Base-by-base conservation (phyloP, 2,329 filamentous ascomycete genomes). In the Onygenales sp. region DNA sequence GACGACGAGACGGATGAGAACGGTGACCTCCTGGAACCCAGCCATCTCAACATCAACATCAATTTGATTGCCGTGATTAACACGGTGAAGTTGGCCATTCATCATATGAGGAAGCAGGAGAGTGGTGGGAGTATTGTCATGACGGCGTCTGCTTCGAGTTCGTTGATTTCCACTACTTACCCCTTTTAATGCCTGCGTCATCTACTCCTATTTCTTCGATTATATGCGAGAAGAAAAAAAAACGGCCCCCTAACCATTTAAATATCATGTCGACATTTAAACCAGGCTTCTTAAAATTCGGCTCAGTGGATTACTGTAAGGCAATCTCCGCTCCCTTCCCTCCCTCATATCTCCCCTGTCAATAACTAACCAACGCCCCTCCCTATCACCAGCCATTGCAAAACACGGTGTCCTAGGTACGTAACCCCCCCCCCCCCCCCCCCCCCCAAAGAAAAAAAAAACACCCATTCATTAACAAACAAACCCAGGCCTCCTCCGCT, bases 381-480 rank as follows among this genome's bases (percentile, higher is more conserved):
- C 21, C 21, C 21, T 27, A 27, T 27, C 5, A 31, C 17, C 47
- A 75, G 74, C 75, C 1, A 72, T 75, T 1, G 67, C 78, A 32
- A 83, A 83, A 55, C 76, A 81, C 52, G 80, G 72, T 21, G 74
- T 80, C 0, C 57, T 82, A 0, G 80, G 80, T 56, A 47, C n/a
- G 53, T 43, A 17, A n/a, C n/a, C 13, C 27, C 8, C 31, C 43
- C 4, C 32, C n/a, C 32, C 14, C 14, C 14, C 14, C 14, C 14
- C 21, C 21, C 21, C 21, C 21, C 21, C 9, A 44, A 44, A 44
- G n/a, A 44, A 11, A 11, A 5, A 11, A 44, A 8, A 44, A 44
- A 44, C 14, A 31, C 14, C 27, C 8, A 42, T 14, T 5, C 8
- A 6, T 14, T 5, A 42, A 42, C 39, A 42, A 42, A 4, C 3